These are phyloP conservation scores for Crassisporium funariophilum DNA, from an alignment of 768 basidiomycete species.

Conservation along the genomic window DNA sequence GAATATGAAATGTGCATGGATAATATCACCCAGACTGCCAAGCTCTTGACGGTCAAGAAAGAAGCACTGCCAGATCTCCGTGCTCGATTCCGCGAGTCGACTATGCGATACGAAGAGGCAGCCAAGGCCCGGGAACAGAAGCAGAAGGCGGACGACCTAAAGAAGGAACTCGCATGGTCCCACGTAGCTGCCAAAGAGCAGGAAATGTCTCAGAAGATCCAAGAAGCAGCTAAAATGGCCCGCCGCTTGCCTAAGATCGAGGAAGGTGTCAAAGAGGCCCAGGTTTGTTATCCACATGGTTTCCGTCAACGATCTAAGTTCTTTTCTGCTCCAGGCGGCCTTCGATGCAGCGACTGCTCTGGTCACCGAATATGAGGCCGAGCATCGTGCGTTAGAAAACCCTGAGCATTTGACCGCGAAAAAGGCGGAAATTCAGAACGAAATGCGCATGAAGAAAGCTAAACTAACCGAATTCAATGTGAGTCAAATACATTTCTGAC, in stretches of 20 bases:
- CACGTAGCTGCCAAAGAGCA: conserved; percentile 73
- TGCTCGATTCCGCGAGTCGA: conserved; percentile 56
- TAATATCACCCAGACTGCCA: conserved; percentile 71
- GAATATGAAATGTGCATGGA: conserved; percentile 80
- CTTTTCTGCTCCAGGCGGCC: conserved; percentile 22
- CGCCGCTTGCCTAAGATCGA: conserved; percentile 41
- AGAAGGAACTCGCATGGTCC: conserved; percentile 87
- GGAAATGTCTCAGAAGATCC: conserved; percentile 45
- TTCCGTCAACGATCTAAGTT: not conserved
- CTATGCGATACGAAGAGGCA: conserved; percentile 68
- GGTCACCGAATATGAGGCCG: conserved; percentile 33
- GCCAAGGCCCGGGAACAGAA: conserved; percentile 72
- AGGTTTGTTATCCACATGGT: conserved; percentile 26
- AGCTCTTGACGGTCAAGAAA: conserved; percentile 68
- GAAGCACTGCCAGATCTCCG: conserved; percentile 80
- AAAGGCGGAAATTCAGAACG: conserved; percentile 48
- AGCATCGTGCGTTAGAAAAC: conserved; percentile 31
- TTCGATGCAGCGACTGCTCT: conserved; percentile 33
- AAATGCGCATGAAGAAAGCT: conserved; percentile 49
- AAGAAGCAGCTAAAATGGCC: conserved; percentile 36
- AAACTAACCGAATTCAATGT: conserved; percentile 49
- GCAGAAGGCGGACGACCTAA: conserved; percentile 65
- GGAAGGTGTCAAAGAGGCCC: conserved; percentile 31
- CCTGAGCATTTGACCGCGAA: conserved; percentile 32
- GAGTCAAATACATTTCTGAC: conserved; percentile 13